Percentiles rank a stretch among this genome's conserved stretches.
phyloP scores from a whole-genome alignment of 2,329 filamentous ascomycete genomes.

The Tolypocladium nubicola region DNA sequence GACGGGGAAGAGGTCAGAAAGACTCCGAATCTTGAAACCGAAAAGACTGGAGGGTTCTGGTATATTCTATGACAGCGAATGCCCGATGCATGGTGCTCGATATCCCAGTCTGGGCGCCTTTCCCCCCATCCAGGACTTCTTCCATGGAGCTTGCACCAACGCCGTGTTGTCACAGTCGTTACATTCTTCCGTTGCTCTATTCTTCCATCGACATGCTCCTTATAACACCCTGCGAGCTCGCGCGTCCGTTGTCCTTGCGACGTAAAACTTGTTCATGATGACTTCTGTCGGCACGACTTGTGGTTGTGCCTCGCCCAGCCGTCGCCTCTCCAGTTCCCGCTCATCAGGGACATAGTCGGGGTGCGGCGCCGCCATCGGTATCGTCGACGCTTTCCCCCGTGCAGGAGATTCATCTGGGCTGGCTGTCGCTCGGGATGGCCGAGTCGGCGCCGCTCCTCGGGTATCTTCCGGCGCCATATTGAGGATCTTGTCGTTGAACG shows the following conservation, averaged over 20 bases:
- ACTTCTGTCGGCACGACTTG: conserved; percentile 9
- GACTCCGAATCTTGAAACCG: background rate
- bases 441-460: background rate
- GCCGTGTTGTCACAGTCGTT: background rate
- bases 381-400: background rate
- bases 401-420: background rate
- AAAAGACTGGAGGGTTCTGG: background rate
- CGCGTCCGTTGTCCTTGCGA: background rate
- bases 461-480: background rate
- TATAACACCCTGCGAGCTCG: too few relatives aligned
- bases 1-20: background rate
- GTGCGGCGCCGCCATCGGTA: conserved; percentile 1
- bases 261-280: conserved; percentile 3
- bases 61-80: background rate
- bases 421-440: background rate
- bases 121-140: too few relatives aligned
- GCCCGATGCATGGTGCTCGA: background rate
- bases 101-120: background rate
- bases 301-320: conserved; percentile 9
- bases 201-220: background rate
- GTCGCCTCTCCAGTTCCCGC: conserved; percentile 9
- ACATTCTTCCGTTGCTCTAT: background rate
- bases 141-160: background rate
- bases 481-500: background rate
- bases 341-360: conserved; percentile 10